Evolutionary conservation across 1,284 basidiomycete genomes (phyloP).

Genomic region (Cerioporus squamosus): DNA sequence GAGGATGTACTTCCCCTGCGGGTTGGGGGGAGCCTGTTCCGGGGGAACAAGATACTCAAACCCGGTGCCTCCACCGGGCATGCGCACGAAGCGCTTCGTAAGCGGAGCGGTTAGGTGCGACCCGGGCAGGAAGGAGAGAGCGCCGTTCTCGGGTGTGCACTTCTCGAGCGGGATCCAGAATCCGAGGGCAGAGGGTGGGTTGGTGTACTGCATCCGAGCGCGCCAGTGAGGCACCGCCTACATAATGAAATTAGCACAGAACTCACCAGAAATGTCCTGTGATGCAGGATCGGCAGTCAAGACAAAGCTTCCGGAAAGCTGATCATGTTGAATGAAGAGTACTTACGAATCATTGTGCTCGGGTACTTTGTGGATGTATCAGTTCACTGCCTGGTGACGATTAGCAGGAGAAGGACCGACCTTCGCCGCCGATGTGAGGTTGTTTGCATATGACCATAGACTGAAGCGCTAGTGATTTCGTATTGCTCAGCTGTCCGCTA

Average conservation of each 20-base stretch:
- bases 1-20: conserved; percentile 63
- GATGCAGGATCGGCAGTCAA: not conserved
- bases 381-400: not conserved
- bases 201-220: conserved; percentile 71
- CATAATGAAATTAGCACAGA: too few relatives aligned
- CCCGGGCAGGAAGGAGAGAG: conserved; percentile 91
- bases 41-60: conserved; percentile 67
- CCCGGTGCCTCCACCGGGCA: conserved; percentile 74
- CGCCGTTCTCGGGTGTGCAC: conserved; percentile 85
- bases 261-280: conserved; percentile 74
- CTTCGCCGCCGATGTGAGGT: conserved; percentile 86
- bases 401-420: conserved; percentile 41
- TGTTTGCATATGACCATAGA: conserved; percentile 96
- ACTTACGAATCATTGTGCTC: conserved; percentile 86
- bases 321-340: too few relatives aligned
- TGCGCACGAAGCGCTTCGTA: conserved; percentile 82
- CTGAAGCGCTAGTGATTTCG: conserved; percentile 73
- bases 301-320: too few relatives aligned
- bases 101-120: conserved; percentile 79
- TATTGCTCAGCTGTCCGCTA: too few relatives aligned
- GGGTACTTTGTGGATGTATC: conserved; percentile 49
- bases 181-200: conserved; percentile 89
- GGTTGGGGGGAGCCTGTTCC: conserved; percentile 46
- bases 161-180: conserved; percentile 96
- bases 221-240: too few relatives aligned